These are phyloP conservation scores for Colletotrichum navitas DNA, from an alignment of 2,329 filamentous ascomycete species.

Conservation along the genomic window DNA sequence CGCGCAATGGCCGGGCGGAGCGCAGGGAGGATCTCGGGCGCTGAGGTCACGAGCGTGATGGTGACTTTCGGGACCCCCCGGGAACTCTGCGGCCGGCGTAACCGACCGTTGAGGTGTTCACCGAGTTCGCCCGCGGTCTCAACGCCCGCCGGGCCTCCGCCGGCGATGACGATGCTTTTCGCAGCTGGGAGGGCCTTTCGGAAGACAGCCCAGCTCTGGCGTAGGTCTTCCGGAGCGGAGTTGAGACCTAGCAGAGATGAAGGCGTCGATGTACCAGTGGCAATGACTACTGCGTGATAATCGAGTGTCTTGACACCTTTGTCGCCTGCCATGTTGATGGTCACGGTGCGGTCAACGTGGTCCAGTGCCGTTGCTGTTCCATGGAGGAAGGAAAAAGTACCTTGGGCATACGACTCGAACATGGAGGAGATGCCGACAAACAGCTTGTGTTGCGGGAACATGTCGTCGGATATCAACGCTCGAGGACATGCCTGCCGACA, in stretches of 20 bases:
- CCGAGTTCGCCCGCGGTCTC: conserved; percentile 66
- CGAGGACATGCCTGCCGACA: conserved; percentile 60
- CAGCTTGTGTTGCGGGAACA: conserved; percentile 59
- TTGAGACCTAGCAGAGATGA: conserved; percentile 60
- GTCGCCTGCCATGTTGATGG: conserved; percentile 43
- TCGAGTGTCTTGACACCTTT: conserved; percentile 43
- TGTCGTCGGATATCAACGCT: conserved; percentile 59
- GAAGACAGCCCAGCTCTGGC: conserved; percentile 54
- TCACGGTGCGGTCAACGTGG: conserved; percentile 50
- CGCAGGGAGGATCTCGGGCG: conserved; percentile 54
- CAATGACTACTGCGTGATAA: conserved; percentile 62
- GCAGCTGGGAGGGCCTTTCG: conserved; percentile 54
- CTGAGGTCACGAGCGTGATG: conserved; percentile 60
- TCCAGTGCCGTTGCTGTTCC: conserved; percentile 55
- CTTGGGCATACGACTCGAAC: conserved; percentile 56
- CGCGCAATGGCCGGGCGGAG: conserved; percentile 54
- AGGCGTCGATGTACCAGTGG: conserved; percentile 60
- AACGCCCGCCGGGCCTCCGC: conserved; percentile 63
- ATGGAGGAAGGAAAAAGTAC: conserved; percentile 57
- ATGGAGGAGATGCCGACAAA: conserved; percentile 54
- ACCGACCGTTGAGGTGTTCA: conserved; percentile 62
- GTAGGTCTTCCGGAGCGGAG: conserved; percentile 50
- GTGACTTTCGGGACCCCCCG: conserved; percentile 51
- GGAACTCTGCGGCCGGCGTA: conserved; percentile 53
- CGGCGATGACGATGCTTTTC: conserved; percentile 61